Conservation (phyloP, 192 early-diverging fungal species). For the Coemansia sp. region DNA sequence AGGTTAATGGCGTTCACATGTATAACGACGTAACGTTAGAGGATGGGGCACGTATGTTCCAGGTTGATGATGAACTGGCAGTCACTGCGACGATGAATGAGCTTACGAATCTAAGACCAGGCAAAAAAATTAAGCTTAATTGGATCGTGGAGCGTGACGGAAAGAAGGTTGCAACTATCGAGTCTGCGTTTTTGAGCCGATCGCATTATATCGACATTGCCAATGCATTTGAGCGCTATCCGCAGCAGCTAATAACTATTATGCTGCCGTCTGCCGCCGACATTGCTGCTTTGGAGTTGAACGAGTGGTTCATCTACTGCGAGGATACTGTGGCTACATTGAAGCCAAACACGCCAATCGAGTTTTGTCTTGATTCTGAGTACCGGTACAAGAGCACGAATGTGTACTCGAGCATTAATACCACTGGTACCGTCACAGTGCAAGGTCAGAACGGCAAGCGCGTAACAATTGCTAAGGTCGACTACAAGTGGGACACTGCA, state of each 20-base stretch:
- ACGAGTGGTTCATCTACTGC: conserved; percentile 72
- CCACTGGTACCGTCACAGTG: conserved; percentile 62
- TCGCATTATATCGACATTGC: conserved; percentile 59
- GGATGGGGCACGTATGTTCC: conserved; percentile 64
- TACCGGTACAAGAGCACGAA: conserved; percentile 57
- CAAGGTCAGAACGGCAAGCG: conserved; percentile 54
- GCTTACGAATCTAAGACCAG: conserved; percentile 73
- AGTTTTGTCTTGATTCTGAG: conserved; percentile 78
- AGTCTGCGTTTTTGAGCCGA: conserved; percentile 70
- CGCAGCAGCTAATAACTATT: conserved; percentile 66
- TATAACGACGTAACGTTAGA: conserved; percentile 93
- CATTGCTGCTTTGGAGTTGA: conserved; percentile 19
- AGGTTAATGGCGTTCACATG: conserved; percentile 47
- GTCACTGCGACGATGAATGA: conserved; percentile 78
- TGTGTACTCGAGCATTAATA: conserved; percentile 64
- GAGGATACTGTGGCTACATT: conserved; percentile 23
- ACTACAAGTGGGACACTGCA: conserved; percentile 57
- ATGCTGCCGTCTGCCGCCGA: conserved; percentile 56
- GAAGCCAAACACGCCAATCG: conserved; percentile 57
- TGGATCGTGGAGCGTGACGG: neutral
- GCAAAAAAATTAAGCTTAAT: conserved; percentile 54
- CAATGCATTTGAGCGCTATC: conserved; percentile 62
- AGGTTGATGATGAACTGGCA: conserved; percentile 87
- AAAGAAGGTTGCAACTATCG: conserved; percentile 33
- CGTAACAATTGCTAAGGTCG: conserved; percentile 74